These are phyloP conservation scores for Taphrina communis DNA, from an alignment of 1,139 yeast species.

Conservation along the genomic window DNA sequence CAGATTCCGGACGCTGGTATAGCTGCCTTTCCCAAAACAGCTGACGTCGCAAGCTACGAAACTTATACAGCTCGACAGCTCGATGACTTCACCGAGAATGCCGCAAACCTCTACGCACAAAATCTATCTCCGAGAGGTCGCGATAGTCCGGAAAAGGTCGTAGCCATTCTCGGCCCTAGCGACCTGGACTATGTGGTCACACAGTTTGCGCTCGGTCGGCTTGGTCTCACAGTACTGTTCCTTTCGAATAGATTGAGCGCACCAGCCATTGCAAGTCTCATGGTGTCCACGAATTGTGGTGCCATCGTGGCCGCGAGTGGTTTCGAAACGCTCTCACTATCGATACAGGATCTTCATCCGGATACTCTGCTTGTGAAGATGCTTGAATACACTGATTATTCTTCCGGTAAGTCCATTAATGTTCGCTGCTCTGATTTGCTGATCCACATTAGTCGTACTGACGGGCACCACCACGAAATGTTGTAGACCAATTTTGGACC, in stretches of 20 bases:
- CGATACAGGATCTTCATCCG: background rate
- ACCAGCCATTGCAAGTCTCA: conserved; percentile 1
- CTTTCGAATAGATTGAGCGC: conserved; percentile 9
- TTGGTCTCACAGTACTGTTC: conserved; percentile 8
- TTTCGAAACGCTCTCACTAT: background rate
- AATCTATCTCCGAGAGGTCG: background rate
- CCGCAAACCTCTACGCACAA: background rate
- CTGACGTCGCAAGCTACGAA: background rate
- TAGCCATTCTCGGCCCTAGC: background rate
- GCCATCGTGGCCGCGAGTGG: conserved; percentile 1
- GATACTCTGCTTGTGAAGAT: background rate
- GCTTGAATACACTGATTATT: background rate
- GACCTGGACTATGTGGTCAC: conserved; percentile 14
- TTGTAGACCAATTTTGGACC: background rate
- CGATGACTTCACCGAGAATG: background rate
- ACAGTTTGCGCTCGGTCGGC: conserved; percentile 9
- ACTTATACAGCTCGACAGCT: background rate
- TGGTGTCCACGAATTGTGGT: conserved; percentile 3
- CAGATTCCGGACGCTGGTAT: background rate
- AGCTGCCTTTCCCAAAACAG: conserved; percentile 2
- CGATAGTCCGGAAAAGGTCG: conserved; percentile 9
- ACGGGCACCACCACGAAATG: background rate
- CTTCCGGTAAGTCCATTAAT: background rate
- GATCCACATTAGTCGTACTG: background rate
- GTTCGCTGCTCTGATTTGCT: background rate